Percentiles rank a stretch among this genome's conserved stretches.
Conservation (phyloP, 148 eudicot genomes). For the Fagopyrum homotropicum region DNA sequence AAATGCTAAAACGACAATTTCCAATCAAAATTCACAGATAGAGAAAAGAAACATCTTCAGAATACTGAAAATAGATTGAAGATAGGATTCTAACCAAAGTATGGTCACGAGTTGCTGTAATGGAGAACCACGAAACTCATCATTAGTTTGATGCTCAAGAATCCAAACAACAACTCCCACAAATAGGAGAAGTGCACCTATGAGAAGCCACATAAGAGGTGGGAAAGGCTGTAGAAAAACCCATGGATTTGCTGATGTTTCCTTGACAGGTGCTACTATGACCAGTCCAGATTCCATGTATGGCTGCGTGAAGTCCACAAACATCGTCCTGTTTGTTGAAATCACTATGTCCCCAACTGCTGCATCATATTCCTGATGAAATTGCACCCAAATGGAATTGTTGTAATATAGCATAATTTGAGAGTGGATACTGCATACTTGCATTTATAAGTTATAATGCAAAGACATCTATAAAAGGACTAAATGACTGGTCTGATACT, state of each 20-base stretch:
- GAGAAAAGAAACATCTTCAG: too few relatives aligned
- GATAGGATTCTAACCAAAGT: conserved; percentile 42
- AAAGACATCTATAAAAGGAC: background rate
- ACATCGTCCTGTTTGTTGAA: conserved; percentile 59
- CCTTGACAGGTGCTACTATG: conserved; percentile 51
- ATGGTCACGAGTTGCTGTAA: conserved; percentile 60
- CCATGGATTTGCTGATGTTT: conserved; percentile 47
- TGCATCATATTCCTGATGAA: conserved; percentile 63
- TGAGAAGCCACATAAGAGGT: conserved; percentile 56
- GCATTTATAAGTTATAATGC: too few relatives aligned
- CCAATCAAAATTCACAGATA: background rate
- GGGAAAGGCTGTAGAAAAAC: conserved; percentile 70
- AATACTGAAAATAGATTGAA: background rate
- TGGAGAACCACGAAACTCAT: conserved; percentile 78
- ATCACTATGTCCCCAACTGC: conserved; percentile 80
- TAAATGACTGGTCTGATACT: conserved; percentile 21
- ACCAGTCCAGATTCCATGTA: conserved; percentile 65
- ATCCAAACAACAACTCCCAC: conserved; percentile 73
- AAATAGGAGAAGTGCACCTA: conserved; percentile 48
- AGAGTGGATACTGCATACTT: too few relatives aligned
- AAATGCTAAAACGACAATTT: background rate
- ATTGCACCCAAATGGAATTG: too few relatives aligned
- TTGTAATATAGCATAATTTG: too few relatives aligned
- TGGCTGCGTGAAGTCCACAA: conserved; percentile 87
- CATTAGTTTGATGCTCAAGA: conserved; percentile 67